Evolutionary conservation across 2,329 filamentous ascomycete genomes (phyloP).

Genomic region (Colletotrichum sp.): DNA sequence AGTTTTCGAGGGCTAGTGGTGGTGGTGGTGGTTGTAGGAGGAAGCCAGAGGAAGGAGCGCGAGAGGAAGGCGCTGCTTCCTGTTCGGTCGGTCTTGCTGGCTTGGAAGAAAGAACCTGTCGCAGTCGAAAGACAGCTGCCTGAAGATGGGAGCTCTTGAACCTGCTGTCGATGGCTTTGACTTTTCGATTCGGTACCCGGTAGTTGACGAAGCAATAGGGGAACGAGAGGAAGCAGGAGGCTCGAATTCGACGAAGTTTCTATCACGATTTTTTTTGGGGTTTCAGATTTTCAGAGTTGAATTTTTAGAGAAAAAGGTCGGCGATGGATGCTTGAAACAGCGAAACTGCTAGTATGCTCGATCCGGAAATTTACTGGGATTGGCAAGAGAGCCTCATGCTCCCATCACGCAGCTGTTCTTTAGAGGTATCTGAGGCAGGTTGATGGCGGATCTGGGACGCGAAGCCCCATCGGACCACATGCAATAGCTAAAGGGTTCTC

Average conservation of each 20-base stretch:
- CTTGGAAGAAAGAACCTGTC: neutral
- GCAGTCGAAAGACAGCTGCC: neutral
- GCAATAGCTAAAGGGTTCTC: neutral
- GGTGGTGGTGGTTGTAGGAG: neutral
- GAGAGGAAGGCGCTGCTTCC: neutral
- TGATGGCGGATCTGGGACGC: neutral
- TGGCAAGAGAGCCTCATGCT: neutral
- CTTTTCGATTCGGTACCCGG: neutral
- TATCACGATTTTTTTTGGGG: too few relatives aligned
- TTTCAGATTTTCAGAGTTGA: too few relatives aligned
- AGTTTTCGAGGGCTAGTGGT: neutral
- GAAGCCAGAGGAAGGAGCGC: neutral
- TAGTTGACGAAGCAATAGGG: neutral
- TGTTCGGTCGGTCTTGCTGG: neutral
- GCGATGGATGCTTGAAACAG: neutral
- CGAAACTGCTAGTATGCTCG: neutral
- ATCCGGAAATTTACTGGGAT: neutral
- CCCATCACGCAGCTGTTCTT: neutral
- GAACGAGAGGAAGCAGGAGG: neutral
- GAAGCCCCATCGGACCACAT: neutral
- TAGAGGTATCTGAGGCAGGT: neutral
- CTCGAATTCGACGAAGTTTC: neutral
- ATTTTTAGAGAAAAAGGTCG: too few relatives aligned
- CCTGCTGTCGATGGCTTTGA: neutral
- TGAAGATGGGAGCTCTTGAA: neutral